Percentiles rank a stretch among this genome's conserved stretches.
Conservation (phyloP, 257 asterid species). For the Forsythia viridissima region DNA sequence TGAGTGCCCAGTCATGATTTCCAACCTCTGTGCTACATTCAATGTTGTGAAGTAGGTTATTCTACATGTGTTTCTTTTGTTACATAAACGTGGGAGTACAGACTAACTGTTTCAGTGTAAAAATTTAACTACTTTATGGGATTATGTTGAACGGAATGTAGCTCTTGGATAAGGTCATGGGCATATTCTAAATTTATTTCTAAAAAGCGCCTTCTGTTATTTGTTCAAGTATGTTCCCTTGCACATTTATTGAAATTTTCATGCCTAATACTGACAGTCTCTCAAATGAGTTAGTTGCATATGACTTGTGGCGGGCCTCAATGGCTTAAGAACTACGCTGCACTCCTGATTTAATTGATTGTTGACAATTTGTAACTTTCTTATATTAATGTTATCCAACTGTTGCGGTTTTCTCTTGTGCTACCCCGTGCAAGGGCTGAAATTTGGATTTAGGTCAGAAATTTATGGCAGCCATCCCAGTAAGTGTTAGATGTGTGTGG, state of each 20-base stretch:
- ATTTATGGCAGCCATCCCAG: neutral
- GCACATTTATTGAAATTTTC: neutral
- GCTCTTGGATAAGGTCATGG: neutral
- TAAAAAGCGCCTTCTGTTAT: neutral
- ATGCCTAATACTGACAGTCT: neutral
- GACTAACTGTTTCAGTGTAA: slow-evolving; percentile 3
- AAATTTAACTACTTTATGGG: neutral
- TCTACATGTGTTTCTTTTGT: neutral
- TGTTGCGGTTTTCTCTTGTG: neutral
- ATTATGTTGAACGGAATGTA: neutral
- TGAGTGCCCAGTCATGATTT: slow-evolving; percentile 84
- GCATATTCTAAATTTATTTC: neutral
- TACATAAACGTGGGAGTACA: slow-evolving; percentile 10
- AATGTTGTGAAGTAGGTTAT: slow-evolving; percentile 50
- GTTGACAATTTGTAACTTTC: neutral
- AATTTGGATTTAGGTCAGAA: neutral
- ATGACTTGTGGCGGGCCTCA: too few relatives aligned
- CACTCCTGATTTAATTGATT: neutral
- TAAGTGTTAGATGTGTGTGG: too few relatives aligned
- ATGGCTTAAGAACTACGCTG: neutral
- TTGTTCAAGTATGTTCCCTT: neutral
- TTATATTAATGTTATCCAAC: too few relatives aligned
- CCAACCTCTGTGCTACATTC: slow-evolving; percentile 68
- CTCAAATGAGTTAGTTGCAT: neutral
- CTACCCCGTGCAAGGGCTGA: neutral